Percentiles rank a stretch among this genome's conserved stretches.
Conservation (phyloP, 192 early-diverging fungal genomes). For the Coemansia sp. region DNA sequence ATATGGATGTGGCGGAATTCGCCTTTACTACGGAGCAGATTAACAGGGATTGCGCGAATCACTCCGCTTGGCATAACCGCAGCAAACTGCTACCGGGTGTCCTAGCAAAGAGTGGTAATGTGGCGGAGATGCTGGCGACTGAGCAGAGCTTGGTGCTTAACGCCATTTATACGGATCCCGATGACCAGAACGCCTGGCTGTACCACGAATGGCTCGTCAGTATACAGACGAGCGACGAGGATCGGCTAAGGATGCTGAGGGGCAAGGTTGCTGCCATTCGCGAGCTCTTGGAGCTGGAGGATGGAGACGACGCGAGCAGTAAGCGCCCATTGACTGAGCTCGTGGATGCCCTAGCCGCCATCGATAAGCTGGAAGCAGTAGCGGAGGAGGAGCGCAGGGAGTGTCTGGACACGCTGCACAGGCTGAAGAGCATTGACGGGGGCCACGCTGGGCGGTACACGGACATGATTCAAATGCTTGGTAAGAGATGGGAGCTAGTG, state of each 20-base stretch:
- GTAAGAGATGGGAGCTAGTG: constrained; percentile 21
- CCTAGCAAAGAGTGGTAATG: background rate
- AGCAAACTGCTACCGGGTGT: constrained; percentile 68
- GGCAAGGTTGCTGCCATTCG: constrained; percentile 34
- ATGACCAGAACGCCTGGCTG: constrained; percentile 96
- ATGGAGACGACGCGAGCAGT: constrained; percentile 17
- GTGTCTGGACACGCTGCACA: constrained; percentile 20
- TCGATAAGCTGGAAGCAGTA: constrained; percentile 17
- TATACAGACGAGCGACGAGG: constrained; percentile 32
- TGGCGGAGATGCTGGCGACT: constrained; percentile 31
- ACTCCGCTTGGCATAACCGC: constrained; percentile 98
- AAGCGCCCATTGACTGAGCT: constrained; percentile 41
- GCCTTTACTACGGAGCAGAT: constrained; percentile 90
- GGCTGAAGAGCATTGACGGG: constrained; percentile 23
- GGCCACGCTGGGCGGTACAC: constrained; percentile 35
- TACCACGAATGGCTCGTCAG: constrained; percentile 94
- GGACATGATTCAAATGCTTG: constrained; percentile 21
- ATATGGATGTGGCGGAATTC: constrained; percentile 64
- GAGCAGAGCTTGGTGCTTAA: constrained; percentile 85
- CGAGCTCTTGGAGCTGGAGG: constrained; percentile 53
- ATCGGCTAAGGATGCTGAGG: constrained; percentile 18
- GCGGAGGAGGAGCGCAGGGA: constrained; percentile 18
- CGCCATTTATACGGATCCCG: constrained; percentile 94
- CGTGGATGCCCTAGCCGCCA: constrained; percentile 21
- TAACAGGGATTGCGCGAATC: constrained; percentile 91